Evolutionary conservation across 805 yeast genomes (phyloP).

Genomic region (Yarrowia alimentaria): DNA sequence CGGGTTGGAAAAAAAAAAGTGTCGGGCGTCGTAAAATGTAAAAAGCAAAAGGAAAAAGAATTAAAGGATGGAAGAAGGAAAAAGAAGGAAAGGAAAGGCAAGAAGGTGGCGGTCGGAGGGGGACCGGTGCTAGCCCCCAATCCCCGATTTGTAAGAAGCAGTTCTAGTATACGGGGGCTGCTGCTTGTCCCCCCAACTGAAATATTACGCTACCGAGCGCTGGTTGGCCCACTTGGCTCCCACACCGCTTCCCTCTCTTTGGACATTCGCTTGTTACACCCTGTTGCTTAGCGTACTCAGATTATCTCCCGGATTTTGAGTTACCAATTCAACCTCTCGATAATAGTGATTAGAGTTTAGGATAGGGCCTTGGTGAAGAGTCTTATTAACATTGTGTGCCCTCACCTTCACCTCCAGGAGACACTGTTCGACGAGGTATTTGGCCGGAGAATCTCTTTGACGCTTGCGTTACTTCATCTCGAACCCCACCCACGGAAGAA

Average conservation of each 20-base stretch:
- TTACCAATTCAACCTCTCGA: conserved; percentile 24
- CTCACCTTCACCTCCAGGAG: conserved; percentile 26
- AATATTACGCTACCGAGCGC: too few relatives aligned
- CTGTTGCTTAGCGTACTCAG: conserved; percentile 25
- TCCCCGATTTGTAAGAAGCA: too few relatives aligned
- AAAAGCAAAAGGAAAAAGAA: background rate
- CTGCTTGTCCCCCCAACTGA: conserved; percentile 7
- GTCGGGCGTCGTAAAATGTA: conserved; percentile 12
- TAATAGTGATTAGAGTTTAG: conserved; percentile 24
- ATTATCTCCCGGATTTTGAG: conserved; percentile 26
- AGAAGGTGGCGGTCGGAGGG: too few relatives aligned
- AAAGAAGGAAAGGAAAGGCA: conserved; percentile 1
- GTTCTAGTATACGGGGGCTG: too few relatives aligned
- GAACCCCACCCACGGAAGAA: background rate
- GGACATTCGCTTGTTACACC: conserved; percentile 23
- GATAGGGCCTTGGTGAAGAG: conserved; percentile 27
- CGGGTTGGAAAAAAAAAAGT: conserved; percentile 13
- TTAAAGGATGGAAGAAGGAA: background rate
- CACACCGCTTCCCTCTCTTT: background rate
- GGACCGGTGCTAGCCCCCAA: too few relatives aligned
- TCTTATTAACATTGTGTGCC: conserved; percentile 16
- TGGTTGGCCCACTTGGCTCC: too few relatives aligned
- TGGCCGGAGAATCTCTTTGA: background rate
- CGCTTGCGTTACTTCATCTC: background rate
- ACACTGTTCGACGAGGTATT: conserved; percentile 14